A percentile compares a stretch with the other conserved stretches of the same genome.
phyloP scores from a whole-genome alignment of 2,329 filamentous ascomycete genomes.

The Penicillium sp. region DNA sequence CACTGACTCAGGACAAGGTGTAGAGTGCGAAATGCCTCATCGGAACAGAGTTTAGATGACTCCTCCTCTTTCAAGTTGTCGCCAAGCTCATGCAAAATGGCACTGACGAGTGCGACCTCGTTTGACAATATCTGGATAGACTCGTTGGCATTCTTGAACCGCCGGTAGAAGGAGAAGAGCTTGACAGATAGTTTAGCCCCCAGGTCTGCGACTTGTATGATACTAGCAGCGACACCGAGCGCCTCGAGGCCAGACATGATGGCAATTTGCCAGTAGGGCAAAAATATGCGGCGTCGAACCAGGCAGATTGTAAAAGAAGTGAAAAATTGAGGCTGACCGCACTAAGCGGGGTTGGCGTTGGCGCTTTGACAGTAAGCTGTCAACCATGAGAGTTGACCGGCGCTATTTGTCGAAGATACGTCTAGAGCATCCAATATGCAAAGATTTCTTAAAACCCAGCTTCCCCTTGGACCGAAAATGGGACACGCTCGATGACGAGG shows the following conservation, averaged over 20 bases:
- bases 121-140: slow-evolving; percentile 22
- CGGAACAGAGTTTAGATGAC: slow-evolving; percentile 15
- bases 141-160: slow-evolving; percentile 24
- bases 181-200: slow-evolving; percentile 17
- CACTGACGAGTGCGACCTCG: slow-evolving; percentile 28
- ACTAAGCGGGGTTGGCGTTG: too few relatives aligned
- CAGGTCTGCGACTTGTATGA: slow-evolving; percentile 30
- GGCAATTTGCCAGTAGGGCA: not conserved
- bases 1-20: slow-evolving; percentile 18
- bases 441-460: too few relatives aligned
- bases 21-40: slow-evolving; percentile 10
- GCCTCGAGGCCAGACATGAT: slow-evolving; percentile 20
- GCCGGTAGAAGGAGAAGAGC: slow-evolving; percentile 29
- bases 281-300: too few relatives aligned
- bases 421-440: too few relatives aligned
- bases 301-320: too few relatives aligned
- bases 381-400: too few relatives aligned
- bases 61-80: slow-evolving; percentile 22
- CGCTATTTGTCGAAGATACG: not conserved
- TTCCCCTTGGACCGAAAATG: too few relatives aligned
- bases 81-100: slow-evolving; percentile 27
- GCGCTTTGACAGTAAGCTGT: too few relatives aligned
- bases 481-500: too few relatives aligned
- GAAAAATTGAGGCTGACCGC: too few relatives aligned
- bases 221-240: slow-evolving; percentile 25